These are phyloP conservation scores for Kurtzmaniella fragi DNA, from an alignment of 805 yeast species.

Conservation along the genomic window DNA sequence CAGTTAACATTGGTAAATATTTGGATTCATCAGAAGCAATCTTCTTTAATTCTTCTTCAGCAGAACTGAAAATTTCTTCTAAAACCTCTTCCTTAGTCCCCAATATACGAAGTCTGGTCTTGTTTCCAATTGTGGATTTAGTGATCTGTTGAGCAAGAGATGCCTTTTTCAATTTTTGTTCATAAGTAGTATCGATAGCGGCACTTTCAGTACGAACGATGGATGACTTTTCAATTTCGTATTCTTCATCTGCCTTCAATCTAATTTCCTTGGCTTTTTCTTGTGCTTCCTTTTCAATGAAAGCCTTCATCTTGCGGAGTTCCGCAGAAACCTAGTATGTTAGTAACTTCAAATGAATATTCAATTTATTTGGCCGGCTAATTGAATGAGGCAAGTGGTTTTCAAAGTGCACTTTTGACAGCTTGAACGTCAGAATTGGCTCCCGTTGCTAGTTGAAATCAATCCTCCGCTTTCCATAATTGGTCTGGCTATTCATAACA, in stretches of 20 bases:
- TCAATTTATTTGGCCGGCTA: neutral
- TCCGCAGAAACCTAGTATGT: constrained; percentile 82
- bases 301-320: constrained; percentile 95
- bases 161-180: constrained; percentile 84
- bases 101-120: constrained; percentile 87
- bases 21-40: constrained; percentile 49
- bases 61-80: constrained; percentile 65
- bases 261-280: constrained; percentile 96
- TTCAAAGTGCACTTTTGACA: neutral
- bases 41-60: constrained; percentile 57
- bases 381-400: neutral
- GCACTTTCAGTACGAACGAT: constrained; percentile 91
- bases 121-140: constrained; percentile 92
- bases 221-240: constrained; percentile 94
- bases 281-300: constrained; percentile 98
- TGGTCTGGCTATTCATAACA: too few species aligned
- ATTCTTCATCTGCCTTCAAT: constrained; percentile 96
- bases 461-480: too few species aligned
- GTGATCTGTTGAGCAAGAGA: constrained; percentile 91
- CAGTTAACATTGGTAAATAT: constrained; percentile 67
- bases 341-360: neutral
- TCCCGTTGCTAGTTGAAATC: too few species aligned
- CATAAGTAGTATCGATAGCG: constrained; percentile 76
- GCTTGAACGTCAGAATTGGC: too few species aligned
- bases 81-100: constrained; percentile 76